Conservation (phyloP, 1,284 basidiomycete species). For the Athelia psychrophila region DNA sequence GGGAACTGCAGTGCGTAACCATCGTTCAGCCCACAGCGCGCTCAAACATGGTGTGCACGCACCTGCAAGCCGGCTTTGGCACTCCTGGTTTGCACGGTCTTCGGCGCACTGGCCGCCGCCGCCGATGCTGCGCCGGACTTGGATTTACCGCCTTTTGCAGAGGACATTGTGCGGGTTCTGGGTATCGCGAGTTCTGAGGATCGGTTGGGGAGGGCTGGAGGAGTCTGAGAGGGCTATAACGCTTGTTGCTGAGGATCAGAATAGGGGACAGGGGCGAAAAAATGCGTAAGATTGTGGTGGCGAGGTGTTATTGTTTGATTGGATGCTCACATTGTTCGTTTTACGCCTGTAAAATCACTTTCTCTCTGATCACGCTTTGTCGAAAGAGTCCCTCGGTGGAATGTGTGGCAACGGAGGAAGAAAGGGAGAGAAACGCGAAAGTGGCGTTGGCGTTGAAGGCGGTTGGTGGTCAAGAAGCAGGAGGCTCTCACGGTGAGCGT, state of each 20-base stretch:
- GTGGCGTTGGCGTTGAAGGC: too few relatives aligned
- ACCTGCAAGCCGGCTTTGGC: constrained; percentile 86
- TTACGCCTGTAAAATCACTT: neutral
- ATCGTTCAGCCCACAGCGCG: neutral
- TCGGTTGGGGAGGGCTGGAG: too few relatives aligned
- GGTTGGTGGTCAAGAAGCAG: too few relatives aligned
- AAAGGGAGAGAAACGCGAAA: too few relatives aligned
- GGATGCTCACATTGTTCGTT: neutral
- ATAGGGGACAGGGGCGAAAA: neutral
- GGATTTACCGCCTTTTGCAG: constrained; percentile 35
- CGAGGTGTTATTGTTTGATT: too few relatives aligned
- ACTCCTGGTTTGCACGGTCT: constrained; percentile 59
- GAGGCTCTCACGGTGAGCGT: too few relatives aligned
- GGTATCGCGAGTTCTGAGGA: neutral
- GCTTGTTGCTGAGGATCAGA: too few relatives aligned
- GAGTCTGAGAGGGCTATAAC: too few relatives aligned
- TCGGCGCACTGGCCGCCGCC: constrained; percentile 22
- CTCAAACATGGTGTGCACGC: constrained; percentile 15
- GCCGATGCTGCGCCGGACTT: constrained; percentile 30
- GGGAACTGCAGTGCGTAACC: constrained; percentile 60
- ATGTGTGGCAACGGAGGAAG: too few relatives aligned
- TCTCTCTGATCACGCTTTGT: too few relatives aligned
- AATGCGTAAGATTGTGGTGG: neutral
- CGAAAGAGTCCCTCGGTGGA: too few relatives aligned
- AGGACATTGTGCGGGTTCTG: neutral